phyloP scores from a whole-genome alignment of 192 early-diverging fungal species.

The Podila minutissima region DNA sequence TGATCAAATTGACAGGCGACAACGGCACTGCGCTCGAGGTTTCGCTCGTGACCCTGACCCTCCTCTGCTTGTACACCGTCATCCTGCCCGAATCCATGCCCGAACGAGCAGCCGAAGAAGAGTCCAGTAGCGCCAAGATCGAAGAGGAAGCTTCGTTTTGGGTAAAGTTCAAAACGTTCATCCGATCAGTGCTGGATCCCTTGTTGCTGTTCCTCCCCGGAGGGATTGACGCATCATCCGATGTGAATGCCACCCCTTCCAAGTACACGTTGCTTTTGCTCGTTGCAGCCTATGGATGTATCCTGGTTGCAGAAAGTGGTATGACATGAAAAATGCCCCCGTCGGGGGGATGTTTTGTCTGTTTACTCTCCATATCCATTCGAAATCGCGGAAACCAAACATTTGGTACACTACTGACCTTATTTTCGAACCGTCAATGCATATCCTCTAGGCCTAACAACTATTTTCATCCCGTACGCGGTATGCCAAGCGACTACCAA shows the following conservation, averaged over 20 bases:
- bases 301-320: conserved; percentile 21
- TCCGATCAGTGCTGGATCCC: conserved; percentile 15
- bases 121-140: not conserved
- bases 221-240: conserved; percentile 13
- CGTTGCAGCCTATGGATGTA: conserved; percentile 11
- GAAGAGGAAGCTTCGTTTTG: not conserved
- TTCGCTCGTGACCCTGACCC: not conserved
- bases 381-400: too few relatives aligned
- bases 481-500: conserved; percentile 7
- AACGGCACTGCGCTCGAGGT: not conserved
- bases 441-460: not conserved
- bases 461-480: conserved; percentile 30
- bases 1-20: conserved; percentile 16
- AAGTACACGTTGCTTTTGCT: conserved; percentile 20
- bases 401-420: too few relatives aligned
- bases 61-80: conserved; percentile 14
- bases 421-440: not conserved
- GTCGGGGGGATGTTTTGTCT: not conserved
- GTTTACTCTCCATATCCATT: too few relatives aligned
- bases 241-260: conserved; percentile 21
- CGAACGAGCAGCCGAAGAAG: not conserved
- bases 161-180: conserved; percentile 2
- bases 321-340: not conserved
- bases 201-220: conserved; percentile 38
- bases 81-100: conserved; percentile 38